phyloP scores from a whole-genome alignment of 164 flowering plant species.

The Macadamia integrifolia region DNA sequence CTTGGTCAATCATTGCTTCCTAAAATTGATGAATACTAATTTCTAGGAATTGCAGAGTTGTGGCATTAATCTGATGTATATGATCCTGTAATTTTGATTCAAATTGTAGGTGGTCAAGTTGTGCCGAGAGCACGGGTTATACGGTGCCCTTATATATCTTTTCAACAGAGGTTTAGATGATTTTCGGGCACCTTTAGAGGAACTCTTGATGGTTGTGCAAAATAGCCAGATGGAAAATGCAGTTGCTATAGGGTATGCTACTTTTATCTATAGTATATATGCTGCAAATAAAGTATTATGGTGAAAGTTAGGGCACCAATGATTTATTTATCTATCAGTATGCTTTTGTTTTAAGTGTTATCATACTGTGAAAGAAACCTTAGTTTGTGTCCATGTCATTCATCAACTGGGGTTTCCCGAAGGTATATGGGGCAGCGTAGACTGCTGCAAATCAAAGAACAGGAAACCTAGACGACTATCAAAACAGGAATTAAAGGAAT shows the following conservation, averaged over 20 bases:
- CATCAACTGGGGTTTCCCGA: no score
- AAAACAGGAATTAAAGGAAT: no score
- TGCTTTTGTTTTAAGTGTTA: not conserved
- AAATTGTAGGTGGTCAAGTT: slow-evolving; percentile 68
- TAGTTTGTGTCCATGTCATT: no score
- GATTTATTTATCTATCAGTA: not conserved
- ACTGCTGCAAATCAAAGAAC: no score
- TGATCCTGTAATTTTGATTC: slow-evolving; percentile 8
- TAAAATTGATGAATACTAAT: slow-evolving; percentile 5
- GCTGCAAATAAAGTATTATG: not conserved
- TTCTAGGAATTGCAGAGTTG: not conserved
- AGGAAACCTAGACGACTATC: no score
- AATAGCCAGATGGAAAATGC: slow-evolving; percentile 52
- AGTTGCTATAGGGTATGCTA: slow-evolving; percentile 65
- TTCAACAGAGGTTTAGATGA: slow-evolving; percentile 92
- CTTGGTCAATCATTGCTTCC: not conserved
- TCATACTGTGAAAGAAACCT: not conserved
- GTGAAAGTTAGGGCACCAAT: not conserved
- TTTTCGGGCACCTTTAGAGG: slow-evolving; percentile 89
- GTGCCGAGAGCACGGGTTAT: slow-evolving; percentile 87
- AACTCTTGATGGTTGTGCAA: slow-evolving; percentile 59
- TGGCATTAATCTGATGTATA: slow-evolving; percentile 1
- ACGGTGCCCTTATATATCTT: slow-evolving; percentile 88
- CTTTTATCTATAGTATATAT: not conserved
- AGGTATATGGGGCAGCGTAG: no score